Percentiles rank a stretch among this genome's conserved stretches.
Conservation (phyloP, 164 flowering plant species). For the Houttuynia cordata region DNA sequence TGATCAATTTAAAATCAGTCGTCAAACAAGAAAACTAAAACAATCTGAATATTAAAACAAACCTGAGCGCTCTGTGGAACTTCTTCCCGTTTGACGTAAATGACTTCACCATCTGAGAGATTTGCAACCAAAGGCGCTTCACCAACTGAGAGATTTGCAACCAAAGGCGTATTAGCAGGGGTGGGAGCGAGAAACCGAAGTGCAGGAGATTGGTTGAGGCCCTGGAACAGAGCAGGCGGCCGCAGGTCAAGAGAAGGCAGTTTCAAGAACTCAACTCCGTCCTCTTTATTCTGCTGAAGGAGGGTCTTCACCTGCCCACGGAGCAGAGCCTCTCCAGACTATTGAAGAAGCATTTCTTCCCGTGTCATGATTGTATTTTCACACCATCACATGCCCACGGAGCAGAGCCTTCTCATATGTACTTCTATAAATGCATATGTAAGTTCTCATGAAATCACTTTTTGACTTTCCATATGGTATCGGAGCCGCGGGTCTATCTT, state of each 20-base stretch:
- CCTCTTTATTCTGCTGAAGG: conserved; percentile 65
- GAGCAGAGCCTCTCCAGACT: conserved; percentile 74
- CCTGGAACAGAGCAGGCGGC: conserved; percentile 16
- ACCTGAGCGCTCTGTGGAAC: conserved; percentile 32
- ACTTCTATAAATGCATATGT: too few species aligned
- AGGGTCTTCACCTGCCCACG: conserved; percentile 79
- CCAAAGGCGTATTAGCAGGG: conserved; percentile 56
- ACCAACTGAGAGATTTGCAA: conserved; percentile 15
- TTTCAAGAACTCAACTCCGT: conserved; percentile 51
- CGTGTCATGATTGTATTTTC: too few species aligned
- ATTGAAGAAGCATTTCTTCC: too few species aligned
- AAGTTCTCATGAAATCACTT: too few species aligned
- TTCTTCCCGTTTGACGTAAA: conserved; percentile 9
- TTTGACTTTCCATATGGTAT: too few species aligned
- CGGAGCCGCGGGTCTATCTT: too few species aligned
- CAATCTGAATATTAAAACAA: background rate
- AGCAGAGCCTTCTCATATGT: too few species aligned
- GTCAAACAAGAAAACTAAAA: background rate
- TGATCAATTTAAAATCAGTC: background rate
- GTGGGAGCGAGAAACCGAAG: conserved; percentile 47
- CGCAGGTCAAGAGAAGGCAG: conserved; percentile 18
- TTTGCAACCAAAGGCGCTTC: conserved; percentile 27
- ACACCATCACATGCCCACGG: too few species aligned
- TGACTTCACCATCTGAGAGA: conserved; percentile 7
- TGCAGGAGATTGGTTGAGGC: conserved; percentile 27